Evolutionary conservation across 805 yeast species (phyloP).

Genomic region (Millerozyma acaciae): DNA sequence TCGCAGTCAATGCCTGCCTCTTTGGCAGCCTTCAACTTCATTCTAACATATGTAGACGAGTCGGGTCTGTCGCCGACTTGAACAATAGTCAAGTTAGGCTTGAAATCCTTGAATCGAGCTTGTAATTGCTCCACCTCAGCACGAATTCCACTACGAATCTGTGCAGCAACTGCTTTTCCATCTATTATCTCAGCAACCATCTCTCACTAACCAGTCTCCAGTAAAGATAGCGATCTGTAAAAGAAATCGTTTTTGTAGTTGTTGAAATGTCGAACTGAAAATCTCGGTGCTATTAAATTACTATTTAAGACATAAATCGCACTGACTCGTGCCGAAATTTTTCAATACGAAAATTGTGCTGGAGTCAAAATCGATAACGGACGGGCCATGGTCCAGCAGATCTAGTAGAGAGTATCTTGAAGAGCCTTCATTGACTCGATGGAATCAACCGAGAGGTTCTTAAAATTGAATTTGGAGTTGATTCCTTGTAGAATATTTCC

Average conservation of each 20-base stretch:
- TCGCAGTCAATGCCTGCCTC: conserved; percentile 65
- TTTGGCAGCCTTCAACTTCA: conserved; percentile 74
- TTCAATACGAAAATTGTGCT: too few relatives aligned
- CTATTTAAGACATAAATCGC: too few relatives aligned
- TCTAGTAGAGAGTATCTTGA: too few relatives aligned
- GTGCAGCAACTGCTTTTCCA: conserved; percentile 43
- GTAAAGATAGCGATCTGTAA: too few relatives aligned
- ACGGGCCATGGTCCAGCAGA: too few relatives aligned
- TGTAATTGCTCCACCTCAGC: conserved; percentile 40
- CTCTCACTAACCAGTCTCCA: conserved; percentile 1
- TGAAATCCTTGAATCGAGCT: conserved; percentile 47
- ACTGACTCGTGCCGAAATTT: too few relatives aligned
- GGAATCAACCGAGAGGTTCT: conserved; percentile 8
- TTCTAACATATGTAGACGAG: conserved; percentile 75
- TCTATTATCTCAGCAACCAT: conserved; percentile 38
- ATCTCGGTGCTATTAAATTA: too few relatives aligned
- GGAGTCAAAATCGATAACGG: too few relatives aligned
- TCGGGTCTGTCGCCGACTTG: conserved; percentile 80
- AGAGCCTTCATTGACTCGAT: conserved; percentile 7
- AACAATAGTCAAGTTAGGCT: conserved; percentile 63
- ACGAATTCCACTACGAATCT: conserved; percentile 35
- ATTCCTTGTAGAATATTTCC: conserved; percentile 30
- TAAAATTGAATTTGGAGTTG: conserved; percentile 13
- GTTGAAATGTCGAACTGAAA: too few relatives aligned
- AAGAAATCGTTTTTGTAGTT: too few relatives aligned